phyloP scores from a whole-genome alignment of 371 early-diverging fungal genomes.

The Mucor indicus region DNA sequence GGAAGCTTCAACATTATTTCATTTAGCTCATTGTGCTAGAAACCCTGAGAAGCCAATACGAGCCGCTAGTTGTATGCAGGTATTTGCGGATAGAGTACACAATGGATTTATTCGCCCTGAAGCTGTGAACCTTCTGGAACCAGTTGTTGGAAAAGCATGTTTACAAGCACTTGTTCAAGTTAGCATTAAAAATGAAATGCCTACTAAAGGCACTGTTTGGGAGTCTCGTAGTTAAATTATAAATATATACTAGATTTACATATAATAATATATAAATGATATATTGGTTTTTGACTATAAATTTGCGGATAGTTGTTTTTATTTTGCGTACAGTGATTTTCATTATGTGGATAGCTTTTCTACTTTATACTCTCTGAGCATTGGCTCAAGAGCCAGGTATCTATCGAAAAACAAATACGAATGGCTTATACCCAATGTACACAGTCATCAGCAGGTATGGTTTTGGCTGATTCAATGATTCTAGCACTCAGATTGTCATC shows the following conservation, averaged over 20 bases:
- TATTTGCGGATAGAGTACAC: slow-evolving; percentile 76
- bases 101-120: slow-evolving; percentile 75
- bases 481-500: slow-evolving; percentile 6
- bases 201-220: slow-evolving; percentile 66
- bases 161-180: slow-evolving; percentile 71
- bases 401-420: slow-evolving; percentile 3
- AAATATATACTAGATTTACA: too few species aligned
- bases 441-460: slow-evolving; percentile 1
- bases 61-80: slow-evolving; percentile 83
- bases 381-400: background rate
- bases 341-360: too few species aligned
- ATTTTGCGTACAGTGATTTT: too few species aligned
- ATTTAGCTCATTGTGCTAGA: slow-evolving; percentile 65
- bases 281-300: too few species aligned
- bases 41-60: slow-evolving; percentile 52
- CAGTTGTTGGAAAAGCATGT: slow-evolving; percentile 65
- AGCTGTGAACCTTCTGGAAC: slow-evolving; percentile 58
- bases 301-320: too few species aligned
- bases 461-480: slow-evolving; percentile 4
- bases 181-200: slow-evolving; percentile 41
- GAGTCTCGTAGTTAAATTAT: too few species aligned
- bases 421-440: slow-evolving; percentile 5
- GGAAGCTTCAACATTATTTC: slow-evolving; percentile 88
- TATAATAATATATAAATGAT: too few species aligned
- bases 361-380: too few species aligned